Evolutionary conservation across 2,329 filamentous ascomycete species (phyloP).

Genomic region (Aspergillus sp.): DNA sequence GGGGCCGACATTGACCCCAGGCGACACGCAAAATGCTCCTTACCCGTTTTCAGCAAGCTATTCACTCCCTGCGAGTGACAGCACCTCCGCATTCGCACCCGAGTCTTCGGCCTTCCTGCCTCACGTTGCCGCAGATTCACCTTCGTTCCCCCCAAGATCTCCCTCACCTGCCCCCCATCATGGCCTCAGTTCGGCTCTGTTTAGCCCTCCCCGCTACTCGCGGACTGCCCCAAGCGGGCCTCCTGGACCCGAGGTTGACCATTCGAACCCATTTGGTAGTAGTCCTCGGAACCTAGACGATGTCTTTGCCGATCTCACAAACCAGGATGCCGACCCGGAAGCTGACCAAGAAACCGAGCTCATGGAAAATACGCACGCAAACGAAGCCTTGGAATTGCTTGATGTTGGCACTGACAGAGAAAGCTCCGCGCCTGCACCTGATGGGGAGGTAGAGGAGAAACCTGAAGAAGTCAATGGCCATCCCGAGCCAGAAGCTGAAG

Average conservation of each 20-base stretch:
- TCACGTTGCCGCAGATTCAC: slow-evolving; percentile 35
- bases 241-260: slow-evolving; percentile 32
- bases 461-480: slow-evolving; percentile 24
- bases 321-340: slow-evolving; percentile 40
- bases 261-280: slow-evolving; percentile 36
- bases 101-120: slow-evolving; percentile 39
- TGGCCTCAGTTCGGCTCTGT: slow-evolving; percentile 40
- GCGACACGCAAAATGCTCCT: slow-evolving; percentile 29
- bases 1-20: slow-evolving; percentile 33
- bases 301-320: slow-evolving; percentile 49
- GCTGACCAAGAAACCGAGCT: slow-evolving; percentile 28
- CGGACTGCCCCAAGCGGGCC: slow-evolving; percentile 34
- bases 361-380: slow-evolving; percentile 48
- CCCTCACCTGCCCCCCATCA: slow-evolving; percentile 35
- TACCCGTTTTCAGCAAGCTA: slow-evolving; percentile 44
- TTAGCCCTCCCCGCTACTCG: slow-evolving; percentile 42
- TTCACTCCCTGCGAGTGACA: slow-evolving; percentile 36
- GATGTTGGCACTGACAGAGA: slow-evolving; percentile 40
- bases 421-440: slow-evolving; percentile 29
- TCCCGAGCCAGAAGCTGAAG: slow-evolving; percentile 10
- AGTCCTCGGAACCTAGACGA: slow-evolving; percentile 45
- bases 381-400: slow-evolving; percentile 47
- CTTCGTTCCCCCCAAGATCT: slow-evolving; percentile 41
- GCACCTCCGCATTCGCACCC: slow-evolving; percentile 38
- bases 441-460: slow-evolving; percentile 24